phyloP scores from a whole-genome alignment of 306 rosid species.

The Gastrolobium villosum region DNA sequence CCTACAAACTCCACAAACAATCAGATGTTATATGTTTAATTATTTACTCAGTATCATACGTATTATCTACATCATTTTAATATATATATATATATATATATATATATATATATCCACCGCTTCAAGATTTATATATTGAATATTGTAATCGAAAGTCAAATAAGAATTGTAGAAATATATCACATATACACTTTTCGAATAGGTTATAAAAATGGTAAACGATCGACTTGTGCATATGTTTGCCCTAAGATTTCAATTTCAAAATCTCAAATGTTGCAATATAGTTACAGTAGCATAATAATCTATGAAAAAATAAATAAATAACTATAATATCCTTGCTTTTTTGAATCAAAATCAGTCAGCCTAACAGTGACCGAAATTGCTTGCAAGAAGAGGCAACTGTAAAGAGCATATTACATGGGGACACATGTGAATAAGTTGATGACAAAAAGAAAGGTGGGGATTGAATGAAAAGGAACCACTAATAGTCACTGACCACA shows the following conservation, averaged over 20 bases:
- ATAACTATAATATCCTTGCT: background rate
- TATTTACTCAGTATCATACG: background rate
- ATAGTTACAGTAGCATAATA: background rate
- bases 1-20: background rate
- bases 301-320: background rate
- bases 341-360: background rate
- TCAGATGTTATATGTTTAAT: background rate
- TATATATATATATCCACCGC: constrained; percentile 2
- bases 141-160: background rate
- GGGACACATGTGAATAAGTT: background rate
- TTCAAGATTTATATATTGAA: background rate
- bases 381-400: constrained; percentile 9
- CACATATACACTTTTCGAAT: background rate
- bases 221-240: background rate
- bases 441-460: background rate
- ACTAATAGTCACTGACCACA: background rate
- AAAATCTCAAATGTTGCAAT: background rate
- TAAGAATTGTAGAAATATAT: background rate
- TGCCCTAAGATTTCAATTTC: background rate
- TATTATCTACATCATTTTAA: background rate
- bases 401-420: background rate
- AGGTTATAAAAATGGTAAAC: background rate
- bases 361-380: background rate
- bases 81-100: background rate
- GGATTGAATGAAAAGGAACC: background rate